Conservation (phyloP, 768 basidiomycete species). For the Wakefieldia striispora region DNA sequence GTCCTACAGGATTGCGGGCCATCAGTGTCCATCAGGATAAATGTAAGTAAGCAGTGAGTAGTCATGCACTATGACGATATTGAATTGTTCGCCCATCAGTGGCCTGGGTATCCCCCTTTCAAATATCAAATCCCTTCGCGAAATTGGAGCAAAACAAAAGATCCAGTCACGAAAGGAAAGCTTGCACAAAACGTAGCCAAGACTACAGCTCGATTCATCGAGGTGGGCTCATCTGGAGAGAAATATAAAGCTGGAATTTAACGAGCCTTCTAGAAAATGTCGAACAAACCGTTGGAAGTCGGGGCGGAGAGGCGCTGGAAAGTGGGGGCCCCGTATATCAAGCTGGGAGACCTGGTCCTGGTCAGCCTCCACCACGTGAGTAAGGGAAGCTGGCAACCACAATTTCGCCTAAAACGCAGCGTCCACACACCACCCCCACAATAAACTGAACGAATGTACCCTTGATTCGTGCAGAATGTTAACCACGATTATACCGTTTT, state of each 20-base stretch:
- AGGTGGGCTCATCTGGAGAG: constrained; percentile 35
- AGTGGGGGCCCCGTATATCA: constrained; percentile 54
- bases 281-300: constrained; percentile 49
- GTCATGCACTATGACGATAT: not conserved
- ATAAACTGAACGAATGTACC: too few relatives aligned
- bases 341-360: constrained; percentile 61
- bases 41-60: constrained; percentile 38
- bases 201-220: constrained; percentile 62
- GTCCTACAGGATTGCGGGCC: constrained; percentile 69
- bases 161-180: constrained; percentile 68
- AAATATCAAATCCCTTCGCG: constrained; percentile 71
- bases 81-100: constrained; percentile 38
- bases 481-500: too few relatives aligned
- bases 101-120: constrained; percentile 77
- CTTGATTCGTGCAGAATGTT: too few relatives aligned
- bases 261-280: constrained; percentile 45
- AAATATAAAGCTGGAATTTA: not conserved
- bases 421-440: not conserved
- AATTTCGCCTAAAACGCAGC: constrained; percentile 45
- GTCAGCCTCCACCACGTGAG: constrained; percentile 79
- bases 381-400: constrained; percentile 76
- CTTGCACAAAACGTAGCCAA: constrained; percentile 70
- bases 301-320: constrained; percentile 54
- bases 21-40: constrained; percentile 69
- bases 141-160: constrained; percentile 69